Conservation (phyloP, 2,329 filamentous ascomycete species). For the Tolypocladium cylindrosporum region DNA sequence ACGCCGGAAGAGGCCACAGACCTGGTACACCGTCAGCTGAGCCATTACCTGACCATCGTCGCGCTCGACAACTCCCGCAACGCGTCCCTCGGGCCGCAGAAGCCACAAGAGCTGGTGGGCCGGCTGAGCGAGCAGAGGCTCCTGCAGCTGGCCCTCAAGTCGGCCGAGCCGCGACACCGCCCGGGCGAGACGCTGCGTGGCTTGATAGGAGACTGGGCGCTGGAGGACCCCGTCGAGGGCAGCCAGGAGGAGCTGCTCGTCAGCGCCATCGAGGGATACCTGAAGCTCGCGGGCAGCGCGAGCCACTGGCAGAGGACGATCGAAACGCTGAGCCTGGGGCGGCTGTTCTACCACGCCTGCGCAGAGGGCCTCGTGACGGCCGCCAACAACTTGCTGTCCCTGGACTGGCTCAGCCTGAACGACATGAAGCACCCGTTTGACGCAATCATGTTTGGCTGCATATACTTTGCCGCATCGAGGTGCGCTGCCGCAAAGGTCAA, state of each 20-base stretch:
- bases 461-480: background rate
- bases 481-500: background rate
- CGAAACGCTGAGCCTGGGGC: background rate
- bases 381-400: background rate
- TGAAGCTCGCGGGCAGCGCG: background rate
- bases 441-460: constrained; percentile 1
- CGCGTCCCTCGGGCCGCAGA: background rate
- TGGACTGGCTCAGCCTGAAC: background rate
- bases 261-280: background rate
- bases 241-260: background rate
- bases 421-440: background rate
- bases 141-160: background rate
- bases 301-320: background rate
- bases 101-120: background rate
- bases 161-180: background rate
- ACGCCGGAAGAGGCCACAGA: background rate
- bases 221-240: background rate
- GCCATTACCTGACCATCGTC: background rate
- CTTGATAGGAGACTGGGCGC: background rate
- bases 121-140: background rate
- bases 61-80: background rate
- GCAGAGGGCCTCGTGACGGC: background rate
- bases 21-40: background rate
- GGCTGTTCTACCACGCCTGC: constrained; percentile 2
- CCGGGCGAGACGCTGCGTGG: background rate